Percentiles rank a stretch among this genome's conserved stretches.
Conservation (phyloP, 1,284 basidiomycete species). For the Rhodotorula sp. region DNA sequence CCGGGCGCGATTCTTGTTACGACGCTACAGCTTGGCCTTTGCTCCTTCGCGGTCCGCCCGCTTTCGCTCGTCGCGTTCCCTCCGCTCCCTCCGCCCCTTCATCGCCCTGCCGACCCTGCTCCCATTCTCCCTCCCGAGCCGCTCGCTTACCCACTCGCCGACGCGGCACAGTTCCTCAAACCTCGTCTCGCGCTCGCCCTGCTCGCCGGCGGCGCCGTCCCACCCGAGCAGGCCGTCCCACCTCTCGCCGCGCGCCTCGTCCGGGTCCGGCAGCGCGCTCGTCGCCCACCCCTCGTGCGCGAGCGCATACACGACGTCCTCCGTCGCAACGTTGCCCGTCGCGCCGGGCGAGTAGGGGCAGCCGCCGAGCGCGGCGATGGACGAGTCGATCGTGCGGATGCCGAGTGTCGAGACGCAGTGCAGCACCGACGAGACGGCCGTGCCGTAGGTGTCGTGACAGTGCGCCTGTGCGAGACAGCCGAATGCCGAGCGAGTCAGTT, state of each 20-base stretch:
- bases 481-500: too few relatives aligned
- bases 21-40: background rate
- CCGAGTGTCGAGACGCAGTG: slow-evolving; percentile 49
- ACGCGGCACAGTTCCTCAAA: slow-evolving; percentile 68
- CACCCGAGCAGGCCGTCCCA: slow-evolving; percentile 31
- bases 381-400: slow-evolving; percentile 59
- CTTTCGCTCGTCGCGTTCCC: slow-evolving; percentile 10
- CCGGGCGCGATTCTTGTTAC: too few relatives aligned
- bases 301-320: slow-evolving; percentile 70
- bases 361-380: slow-evolving; percentile 84
- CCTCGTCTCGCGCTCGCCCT: background rate
- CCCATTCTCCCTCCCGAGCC: slow-evolving; percentile 67
- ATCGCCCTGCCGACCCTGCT: slow-evolving; percentile 81
- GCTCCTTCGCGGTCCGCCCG: background rate
- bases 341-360: slow-evolving; percentile 95
- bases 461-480: slow-evolving; percentile 57
- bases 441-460: slow-evolving; percentile 91
- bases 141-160: slow-evolving; percentile 76
- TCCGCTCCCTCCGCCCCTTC: slow-evolving; percentile 44
- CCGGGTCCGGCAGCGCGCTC: slow-evolving; percentile 56
- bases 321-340: slow-evolving; percentile 88
- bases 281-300: slow-evolving; percentile 65
- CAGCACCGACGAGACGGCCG: slow-evolving; percentile 60
- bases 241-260: slow-evolving; percentile 33
- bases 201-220: slow-evolving; percentile 10